Evolutionary conservation across 2,329 filamentous ascomycete species (phyloP).

Genomic region (Pseudocercospora cruenta): DNA sequence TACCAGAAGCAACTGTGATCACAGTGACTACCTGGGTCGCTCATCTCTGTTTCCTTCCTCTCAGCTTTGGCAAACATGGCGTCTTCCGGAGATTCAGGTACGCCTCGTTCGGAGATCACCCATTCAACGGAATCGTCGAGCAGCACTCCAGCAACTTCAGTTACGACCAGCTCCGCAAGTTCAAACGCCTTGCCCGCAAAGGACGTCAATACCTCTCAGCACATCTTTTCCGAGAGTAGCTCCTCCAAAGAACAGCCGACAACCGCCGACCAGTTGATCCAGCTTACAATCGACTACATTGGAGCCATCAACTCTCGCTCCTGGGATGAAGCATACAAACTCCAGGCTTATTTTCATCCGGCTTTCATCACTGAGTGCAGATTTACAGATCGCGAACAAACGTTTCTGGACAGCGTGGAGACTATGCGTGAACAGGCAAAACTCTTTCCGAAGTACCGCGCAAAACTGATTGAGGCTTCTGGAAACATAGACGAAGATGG

Average conservation of each 20-base stretch:
- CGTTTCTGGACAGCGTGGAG: slow-evolving; percentile 10
- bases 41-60: background rate
- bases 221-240: background rate
- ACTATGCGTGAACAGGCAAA: slow-evolving; percentile 11
- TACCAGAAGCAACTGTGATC: no score
- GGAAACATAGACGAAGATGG: slow-evolving; percentile 8
- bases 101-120: background rate
- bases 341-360: slow-evolving; percentile 12
- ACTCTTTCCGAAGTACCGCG: slow-evolving; percentile 6
- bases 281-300: background rate
- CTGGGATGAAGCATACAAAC: background rate
- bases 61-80: background rate
- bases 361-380: slow-evolving; percentile 28
- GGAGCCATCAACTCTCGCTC: background rate
- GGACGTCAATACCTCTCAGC: background rate
- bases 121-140: background rate
- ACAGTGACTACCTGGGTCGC: no score
- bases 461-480: slow-evolving; percentile 11
- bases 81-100: background rate
- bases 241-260: background rate
- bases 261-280: background rate
- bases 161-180: background rate
- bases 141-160: background rate
- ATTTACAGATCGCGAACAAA: slow-evolving; percentile 12
- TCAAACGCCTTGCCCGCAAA: background rate